Base-by-base conservation (phyloP, 805 yeast species). In the Wickerhamia fluorescens region DNA sequence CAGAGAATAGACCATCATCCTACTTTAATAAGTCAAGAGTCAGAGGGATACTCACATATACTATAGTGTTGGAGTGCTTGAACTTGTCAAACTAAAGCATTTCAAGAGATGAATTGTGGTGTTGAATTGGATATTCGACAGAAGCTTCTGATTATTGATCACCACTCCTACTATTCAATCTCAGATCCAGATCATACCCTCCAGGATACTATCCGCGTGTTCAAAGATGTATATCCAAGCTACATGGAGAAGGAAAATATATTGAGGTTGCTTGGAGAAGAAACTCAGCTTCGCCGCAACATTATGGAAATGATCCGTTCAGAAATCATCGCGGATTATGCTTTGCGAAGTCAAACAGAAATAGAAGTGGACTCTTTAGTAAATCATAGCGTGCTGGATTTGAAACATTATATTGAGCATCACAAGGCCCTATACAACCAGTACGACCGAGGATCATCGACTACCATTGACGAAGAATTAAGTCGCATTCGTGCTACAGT, bases 111-210 rank as follows among this genome's bases (percentile, higher is more conserved):
- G n/a, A n/a, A n/a, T n/a, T n/a, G n/a, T n/a, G n/a, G n/a, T n/a
- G n/a, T n/a, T n/a, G n/a, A n/a, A n/a, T n/a, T n/a, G n/a, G n/a
- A n/a, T n/a, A n/a, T n/a, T n/a, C n/a, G 20, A 10, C 20, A 18
- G 10, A 18, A 18, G 20, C 7, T 18, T 11, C 24, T 15, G n/a
- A 19, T 27, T 13, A 15, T 48, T 10, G 38, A 42, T 27, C 50
- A 45, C 29, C 50, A 49, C 30, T 37, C 33, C 20, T 40, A 38
- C 24, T 46, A 42, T 20, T 25, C 41, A 2, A 23, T 24, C 2
- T n/a, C 28, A 6, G 36, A 49, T 24, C 45, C 45, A 7, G 31
- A 23, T 8, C 53, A 51, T 31, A 39, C 40, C 14, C 45, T 42
- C 19, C 23, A 37, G 5, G 40, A 41, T 12, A 46, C 57, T 2